phyloP scores from a whole-genome alignment of 2,329 filamentous ascomycete genomes.

The Neopestalotiopsis clavispora region DNA sequence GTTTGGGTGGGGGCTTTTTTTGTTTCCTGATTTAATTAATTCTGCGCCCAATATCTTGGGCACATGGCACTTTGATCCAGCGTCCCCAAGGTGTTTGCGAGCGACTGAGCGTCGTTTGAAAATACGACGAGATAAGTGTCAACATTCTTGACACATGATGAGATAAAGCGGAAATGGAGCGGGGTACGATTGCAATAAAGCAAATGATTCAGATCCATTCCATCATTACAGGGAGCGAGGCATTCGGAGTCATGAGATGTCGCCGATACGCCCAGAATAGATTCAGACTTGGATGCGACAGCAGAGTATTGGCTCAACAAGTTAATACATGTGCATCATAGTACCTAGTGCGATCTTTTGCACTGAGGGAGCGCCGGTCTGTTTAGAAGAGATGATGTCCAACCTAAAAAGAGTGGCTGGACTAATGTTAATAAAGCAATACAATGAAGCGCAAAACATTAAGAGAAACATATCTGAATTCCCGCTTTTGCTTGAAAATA shows the following conservation, averaged over 20 bases:
- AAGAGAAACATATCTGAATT: not conserved
- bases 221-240: not conserved
- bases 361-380: not conserved
- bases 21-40: not conserved
- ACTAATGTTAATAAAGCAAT: constrained; percentile 6
- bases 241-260: not conserved
- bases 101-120: not conserved
- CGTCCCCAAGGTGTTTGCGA: not conserved
- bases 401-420: not conserved
- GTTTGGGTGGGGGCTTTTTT: constrained; percentile 1
- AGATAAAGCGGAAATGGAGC: not conserved
- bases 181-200: not conserved
- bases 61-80: not conserved
- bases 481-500: too few relatives aligned
- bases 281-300: not conserved
- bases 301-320: not conserved
- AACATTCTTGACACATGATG: not conserved
- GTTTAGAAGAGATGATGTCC: not conserved
- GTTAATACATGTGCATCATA: not conserved
- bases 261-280: not conserved
- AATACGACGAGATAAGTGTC: not conserved
- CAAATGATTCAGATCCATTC: not conserved
- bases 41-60: not conserved
- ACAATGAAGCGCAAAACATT: not conserved
- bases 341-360: not conserved